These are phyloP conservation scores for Elaeis oleifera DNA, from an alignment of 202 grass and related monocot species.

Conservation along the genomic window DNA sequence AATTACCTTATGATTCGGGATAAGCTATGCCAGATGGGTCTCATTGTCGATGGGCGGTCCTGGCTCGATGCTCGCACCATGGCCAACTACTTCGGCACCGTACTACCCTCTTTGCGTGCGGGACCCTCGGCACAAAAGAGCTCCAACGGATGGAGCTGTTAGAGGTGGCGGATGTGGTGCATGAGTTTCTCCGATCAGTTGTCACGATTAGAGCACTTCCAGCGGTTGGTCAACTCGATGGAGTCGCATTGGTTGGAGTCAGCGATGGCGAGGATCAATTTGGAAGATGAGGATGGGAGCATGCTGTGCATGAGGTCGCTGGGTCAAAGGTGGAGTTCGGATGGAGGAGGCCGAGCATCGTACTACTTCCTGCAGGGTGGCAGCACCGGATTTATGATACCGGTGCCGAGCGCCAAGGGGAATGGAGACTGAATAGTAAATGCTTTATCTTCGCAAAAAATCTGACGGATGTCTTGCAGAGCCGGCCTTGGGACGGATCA, in stretches of 20 bases:
- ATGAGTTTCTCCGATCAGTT: conserved; percentile 43
- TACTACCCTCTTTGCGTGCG: conserved; percentile 64
- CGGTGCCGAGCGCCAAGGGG: conserved; percentile 47
- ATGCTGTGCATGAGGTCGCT: conserved; percentile 51
- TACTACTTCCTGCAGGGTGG: conserved; percentile 82
- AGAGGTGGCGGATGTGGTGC: conserved; percentile 59
- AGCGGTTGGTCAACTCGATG: conserved; percentile 52
- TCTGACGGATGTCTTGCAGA: conserved; percentile 39
- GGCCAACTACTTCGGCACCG: conserved; percentile 58
- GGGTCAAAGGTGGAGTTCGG: conserved; percentile 58
- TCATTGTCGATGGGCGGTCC: conserved; percentile 54
- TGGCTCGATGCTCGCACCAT: conserved; percentile 34
- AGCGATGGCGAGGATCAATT: conserved; percentile 24
- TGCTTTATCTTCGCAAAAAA: conserved; percentile 28
- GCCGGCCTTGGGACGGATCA: no score
- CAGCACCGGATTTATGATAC: conserved; percentile 61
- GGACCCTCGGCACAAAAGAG: conserved; percentile 14
- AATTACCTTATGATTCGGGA: background rate
- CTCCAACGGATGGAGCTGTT: conserved; percentile 23
- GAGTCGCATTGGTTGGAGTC: conserved; percentile 39
- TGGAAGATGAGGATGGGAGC: conserved; percentile 14
- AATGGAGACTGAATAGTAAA: conserved; percentile 63
- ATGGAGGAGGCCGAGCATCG: conserved; percentile 44
- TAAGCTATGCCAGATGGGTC: conserved; percentile 52
- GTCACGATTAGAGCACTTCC: conserved; percentile 47